These are phyloP conservation scores for Dendryphion nanum DNA, from an alignment of 2,329 filamentous ascomycete species.

Conservation along the genomic window DNA sequence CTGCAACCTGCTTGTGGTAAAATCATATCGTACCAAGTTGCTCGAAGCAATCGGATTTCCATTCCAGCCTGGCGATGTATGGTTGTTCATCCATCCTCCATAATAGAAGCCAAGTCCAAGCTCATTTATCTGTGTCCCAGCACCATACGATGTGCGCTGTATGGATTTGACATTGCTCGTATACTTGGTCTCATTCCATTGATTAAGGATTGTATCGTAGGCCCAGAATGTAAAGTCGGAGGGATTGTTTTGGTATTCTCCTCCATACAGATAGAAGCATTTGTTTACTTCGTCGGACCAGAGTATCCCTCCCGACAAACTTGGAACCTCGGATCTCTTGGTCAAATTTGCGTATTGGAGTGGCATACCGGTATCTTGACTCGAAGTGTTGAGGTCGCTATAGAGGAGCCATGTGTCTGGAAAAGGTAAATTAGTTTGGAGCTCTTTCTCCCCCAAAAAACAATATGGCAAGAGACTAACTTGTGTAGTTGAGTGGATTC, in stretches of 20 bases:
- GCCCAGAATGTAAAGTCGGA: constrained; percentile 52
- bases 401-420: constrained; percentile 57
- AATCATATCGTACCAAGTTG: constrained; percentile 57
- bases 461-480: constrained; percentile 34
- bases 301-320: constrained; percentile 49
- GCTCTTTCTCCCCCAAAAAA: neutral
- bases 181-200: constrained; percentile 53
- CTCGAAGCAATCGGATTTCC: constrained; percentile 50
- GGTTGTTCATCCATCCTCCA: constrained; percentile 61
- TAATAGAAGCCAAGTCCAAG: constrained; percentile 61
- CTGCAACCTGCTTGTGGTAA: constrained; percentile 51
- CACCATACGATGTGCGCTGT: constrained; percentile 55
- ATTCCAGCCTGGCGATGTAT: constrained; percentile 53
- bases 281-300: constrained; percentile 65
- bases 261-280: constrained; percentile 62
- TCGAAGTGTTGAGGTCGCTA: constrained; percentile 53
- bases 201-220: constrained; percentile 58
- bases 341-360: constrained; percentile 56
- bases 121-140: constrained; percentile 54
- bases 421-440: constrained; percentile 10
- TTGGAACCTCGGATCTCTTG: constrained; percentile 59
- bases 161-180: constrained; percentile 38
- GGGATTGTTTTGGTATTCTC: constrained; percentile 51
- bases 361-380: constrained; percentile 45
- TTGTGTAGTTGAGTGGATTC: constrained; percentile 55